Evolutionary conservation across 1,284 basidiomycete genomes (phyloP).

Genomic region (Veloboletus limbatus): DNA sequence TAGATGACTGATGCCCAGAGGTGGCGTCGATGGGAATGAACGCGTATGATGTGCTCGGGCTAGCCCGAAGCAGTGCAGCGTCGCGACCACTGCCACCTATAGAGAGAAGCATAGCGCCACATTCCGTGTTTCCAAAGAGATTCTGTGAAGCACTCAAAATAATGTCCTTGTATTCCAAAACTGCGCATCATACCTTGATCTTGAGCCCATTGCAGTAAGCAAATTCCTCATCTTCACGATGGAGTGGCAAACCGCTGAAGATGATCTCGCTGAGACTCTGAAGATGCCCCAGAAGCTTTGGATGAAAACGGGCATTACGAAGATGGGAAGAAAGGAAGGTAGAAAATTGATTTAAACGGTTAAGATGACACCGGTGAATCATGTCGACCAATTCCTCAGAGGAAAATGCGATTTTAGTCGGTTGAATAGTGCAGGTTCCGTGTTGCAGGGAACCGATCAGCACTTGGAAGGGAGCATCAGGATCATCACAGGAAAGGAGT

Average conservation of each 20-base stretch:
- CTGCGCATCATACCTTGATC: constrained; percentile 44
- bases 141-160: constrained; percentile 41
- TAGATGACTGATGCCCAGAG: constrained; percentile 48
- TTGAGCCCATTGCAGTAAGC: constrained; percentile 55
- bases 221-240: constrained; percentile 64
- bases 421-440: constrained; percentile 68
- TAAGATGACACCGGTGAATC: constrained; percentile 63
- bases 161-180: constrained; percentile 2
- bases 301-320: constrained; percentile 55
- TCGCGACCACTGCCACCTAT: constrained; percentile 44
- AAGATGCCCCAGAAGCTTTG: constrained; percentile 58
- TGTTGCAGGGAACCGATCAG: constrained; percentile 66
- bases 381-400: constrained; percentile 69
- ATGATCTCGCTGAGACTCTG: constrained; percentile 56
- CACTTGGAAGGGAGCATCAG: constrained; percentile 40
- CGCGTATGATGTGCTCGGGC: constrained; percentile 55
- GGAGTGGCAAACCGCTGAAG: constrained; percentile 59
- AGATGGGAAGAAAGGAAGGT: constrained; percentile 63
- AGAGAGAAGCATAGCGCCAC: constrained; percentile 62
- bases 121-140: constrained; percentile 71
- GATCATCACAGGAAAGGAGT: constrained; percentile 21
- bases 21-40: constrained; percentile 52
- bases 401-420: constrained; percentile 58
- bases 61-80: constrained; percentile 46
- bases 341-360: constrained; percentile 68